These are phyloP conservation scores for Zygosaccharomyces pseudobailii DNA, from an alignment of 1,139 yeast genomes.

Conservation along the genomic window DNA sequence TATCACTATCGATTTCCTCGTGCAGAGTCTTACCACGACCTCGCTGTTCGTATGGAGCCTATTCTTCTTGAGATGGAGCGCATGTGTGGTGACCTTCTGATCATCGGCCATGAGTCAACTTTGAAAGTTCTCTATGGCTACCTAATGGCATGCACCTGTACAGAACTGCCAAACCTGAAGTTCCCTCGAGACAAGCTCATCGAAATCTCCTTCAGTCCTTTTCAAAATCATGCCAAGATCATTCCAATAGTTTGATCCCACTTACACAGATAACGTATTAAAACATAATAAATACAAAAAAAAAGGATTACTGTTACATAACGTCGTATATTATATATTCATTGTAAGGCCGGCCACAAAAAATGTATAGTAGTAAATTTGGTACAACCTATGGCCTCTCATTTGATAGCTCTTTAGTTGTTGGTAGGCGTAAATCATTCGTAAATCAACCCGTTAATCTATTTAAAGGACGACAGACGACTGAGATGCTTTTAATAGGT, in stretches of 20 bases:
- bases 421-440: neutral
- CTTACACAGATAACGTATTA: too few relatives aligned
- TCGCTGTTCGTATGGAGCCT: constrained; percentile 93
- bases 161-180: constrained; percentile 72
- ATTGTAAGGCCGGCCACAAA: neutral
- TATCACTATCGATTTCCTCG: constrained; percentile 90
- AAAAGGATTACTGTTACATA: neutral
- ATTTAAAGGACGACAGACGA: neutral
- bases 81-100: constrained; percentile 78
- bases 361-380: neutral
- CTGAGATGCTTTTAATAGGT: constrained; percentile 8
- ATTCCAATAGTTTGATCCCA: constrained; percentile 35
- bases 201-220: constrained; percentile 85
- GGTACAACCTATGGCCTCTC: neutral
- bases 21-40: constrained; percentile 92
- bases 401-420: constrained; percentile 1
- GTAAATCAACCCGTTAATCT: neutral
- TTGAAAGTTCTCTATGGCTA: constrained; percentile 88
- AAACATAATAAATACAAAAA: too few relatives aligned
- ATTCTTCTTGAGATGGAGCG: constrained; percentile 89
- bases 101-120: constrained; percentile 91
- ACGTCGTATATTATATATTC: neutral
- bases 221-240: constrained; percentile 65
- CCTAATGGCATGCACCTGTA: constrained; percentile 84
- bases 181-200: constrained; percentile 81